These are phyloP conservation scores for Pascua guehoae DNA, from an alignment of 1,284 basidiomycete species.

Conservation along the genomic window DNA sequence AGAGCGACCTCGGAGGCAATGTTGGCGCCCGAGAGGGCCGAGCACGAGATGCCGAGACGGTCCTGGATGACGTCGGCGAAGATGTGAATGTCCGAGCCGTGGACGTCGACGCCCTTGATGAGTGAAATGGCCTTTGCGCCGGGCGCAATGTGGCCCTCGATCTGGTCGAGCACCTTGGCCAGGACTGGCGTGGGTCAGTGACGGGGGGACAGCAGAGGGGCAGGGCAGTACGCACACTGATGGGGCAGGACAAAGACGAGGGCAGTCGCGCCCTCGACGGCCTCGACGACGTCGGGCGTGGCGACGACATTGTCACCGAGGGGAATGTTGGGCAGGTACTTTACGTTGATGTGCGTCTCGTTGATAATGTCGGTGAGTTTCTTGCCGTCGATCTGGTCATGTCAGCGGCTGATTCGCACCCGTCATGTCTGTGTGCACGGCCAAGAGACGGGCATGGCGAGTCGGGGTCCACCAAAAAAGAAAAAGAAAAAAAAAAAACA, in stretches of 20 bases:
- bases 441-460: background rate
- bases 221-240: conserved; percentile 46
- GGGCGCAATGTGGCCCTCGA: conserved; percentile 50
- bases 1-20: conserved; percentile 58
- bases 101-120: conserved; percentile 56
- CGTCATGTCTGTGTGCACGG: background rate
- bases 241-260: conserved; percentile 59
- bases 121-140: conserved; percentile 52
- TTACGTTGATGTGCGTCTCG: conserved; percentile 50
- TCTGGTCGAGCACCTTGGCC: conserved; percentile 42
- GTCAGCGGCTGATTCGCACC: background rate
- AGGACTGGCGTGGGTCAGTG: conserved; percentile 34
- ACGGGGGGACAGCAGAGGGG: background rate
- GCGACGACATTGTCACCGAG: conserved; percentile 56
- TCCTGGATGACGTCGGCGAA: conserved; percentile 59
- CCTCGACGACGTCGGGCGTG: conserved; percentile 52
- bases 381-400: conserved; percentile 52
- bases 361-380: conserved; percentile 58
- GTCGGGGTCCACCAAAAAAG: no score
- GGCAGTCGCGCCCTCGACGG: conserved; percentile 55
- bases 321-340: conserved; percentile 54
- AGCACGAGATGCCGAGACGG: conserved; percentile 56
- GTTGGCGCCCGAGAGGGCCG: conserved; percentile 58
- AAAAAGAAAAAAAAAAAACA: no score
- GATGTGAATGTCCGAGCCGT: conserved; percentile 55